Base-by-base conservation (phyloP, 2,329 filamentous ascomycete genomes). In the Grosmannia clavigera region DNA sequence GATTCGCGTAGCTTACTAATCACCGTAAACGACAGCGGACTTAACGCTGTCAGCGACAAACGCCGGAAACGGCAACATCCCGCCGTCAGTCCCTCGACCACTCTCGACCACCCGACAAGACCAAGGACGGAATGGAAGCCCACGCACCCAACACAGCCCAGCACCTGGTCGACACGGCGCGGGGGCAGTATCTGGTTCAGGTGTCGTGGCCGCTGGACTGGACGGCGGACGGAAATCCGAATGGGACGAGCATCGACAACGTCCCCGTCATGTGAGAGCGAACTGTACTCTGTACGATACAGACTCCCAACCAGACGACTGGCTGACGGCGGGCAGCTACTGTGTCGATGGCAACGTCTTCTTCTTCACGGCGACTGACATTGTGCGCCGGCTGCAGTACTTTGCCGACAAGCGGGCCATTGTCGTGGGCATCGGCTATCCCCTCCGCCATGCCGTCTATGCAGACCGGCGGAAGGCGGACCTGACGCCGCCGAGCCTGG, bases 381-480 rank as follows among this genome's bases (percentile, higher is more conserved):
- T 61, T 53, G 56, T 56, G 6, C 58, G 62, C 10, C 60, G 62
- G 9, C 57, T 60, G 12, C 55, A 63, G 35, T 56, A 51, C n/a
- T 16, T 48, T 4, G 19, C 16, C n/a, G 33, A 51, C 19, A 61
- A 57, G n/a, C 40, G 46, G 29, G 58, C 58, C 16, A 40, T 63
- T 14, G n/a, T 63, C 14, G 62, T 63, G 10, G 62, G 46, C 46
- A 57, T 63, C 33, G 62, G 60, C 58, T 63, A 63, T 27, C 62
- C 62, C 7, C 27, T 29, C n/a, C 16, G 19, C 3, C 52, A 57
- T 7, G 22, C n/a, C 11, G 58, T 63, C 11, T 60, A 58, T 43
- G 40, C 33, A 5, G 31, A 35, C 19, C 58, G 62, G 16, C 58
- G 62, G 27, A 31, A 9, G 16, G 43, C 38, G 6, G 60, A 63